phyloP scores from a whole-genome alignment of 495 filamentous ascomycete species.

The Podospora didyma region DNA sequence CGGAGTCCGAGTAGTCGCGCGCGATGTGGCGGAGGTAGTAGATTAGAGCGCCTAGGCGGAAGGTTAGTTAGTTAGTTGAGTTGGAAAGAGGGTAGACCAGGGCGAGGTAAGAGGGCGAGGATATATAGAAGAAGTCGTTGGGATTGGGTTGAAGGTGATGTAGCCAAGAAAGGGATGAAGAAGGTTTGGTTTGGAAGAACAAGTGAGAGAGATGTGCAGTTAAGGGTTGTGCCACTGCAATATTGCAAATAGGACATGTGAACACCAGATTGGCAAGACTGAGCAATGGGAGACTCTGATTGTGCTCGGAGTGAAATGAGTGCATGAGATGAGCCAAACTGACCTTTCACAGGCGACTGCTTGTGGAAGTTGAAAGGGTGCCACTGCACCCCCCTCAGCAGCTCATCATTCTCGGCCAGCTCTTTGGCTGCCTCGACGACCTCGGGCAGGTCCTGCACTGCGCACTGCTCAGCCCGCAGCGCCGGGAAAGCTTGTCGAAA shows the following conservation, averaged over 20 bases:
- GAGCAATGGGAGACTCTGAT: too few species aligned
- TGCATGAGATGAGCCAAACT: too few species aligned
- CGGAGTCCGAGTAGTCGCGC: conserved; percentile 34
- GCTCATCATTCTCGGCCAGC: conserved; percentile 9
- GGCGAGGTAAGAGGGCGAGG: background rate
- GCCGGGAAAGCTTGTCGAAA: conserved; percentile 20
- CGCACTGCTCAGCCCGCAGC: conserved; percentile 24
- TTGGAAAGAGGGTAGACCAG: background rate
- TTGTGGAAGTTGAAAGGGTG: conserved; percentile 27
- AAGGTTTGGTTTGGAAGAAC: too few species aligned
- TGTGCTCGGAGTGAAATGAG: too few species aligned
- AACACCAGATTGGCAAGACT: too few species aligned
- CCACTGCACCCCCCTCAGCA: conserved; percentile 22
- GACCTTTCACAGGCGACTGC: conserved; percentile 23
- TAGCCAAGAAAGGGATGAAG: too few species aligned
- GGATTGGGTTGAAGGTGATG: too few species aligned
- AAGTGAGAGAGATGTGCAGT: too few species aligned
- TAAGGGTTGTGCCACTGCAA: too few species aligned
- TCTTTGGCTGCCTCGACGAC: conserved; percentile 17
- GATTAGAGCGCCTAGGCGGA: conserved; percentile 23
- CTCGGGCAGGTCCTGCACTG: conserved; percentile 32
- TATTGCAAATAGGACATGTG: too few species aligned
- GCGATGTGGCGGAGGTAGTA: conserved; percentile 35
- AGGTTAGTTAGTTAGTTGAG: background rate
- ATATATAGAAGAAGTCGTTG: too few species aligned